A percentile compares a stretch with the other conserved stretches of the same genome.
Evolutionary conservation across 805 yeast species (phyloP).

Genomic region (Candida wancherniae): DNA sequence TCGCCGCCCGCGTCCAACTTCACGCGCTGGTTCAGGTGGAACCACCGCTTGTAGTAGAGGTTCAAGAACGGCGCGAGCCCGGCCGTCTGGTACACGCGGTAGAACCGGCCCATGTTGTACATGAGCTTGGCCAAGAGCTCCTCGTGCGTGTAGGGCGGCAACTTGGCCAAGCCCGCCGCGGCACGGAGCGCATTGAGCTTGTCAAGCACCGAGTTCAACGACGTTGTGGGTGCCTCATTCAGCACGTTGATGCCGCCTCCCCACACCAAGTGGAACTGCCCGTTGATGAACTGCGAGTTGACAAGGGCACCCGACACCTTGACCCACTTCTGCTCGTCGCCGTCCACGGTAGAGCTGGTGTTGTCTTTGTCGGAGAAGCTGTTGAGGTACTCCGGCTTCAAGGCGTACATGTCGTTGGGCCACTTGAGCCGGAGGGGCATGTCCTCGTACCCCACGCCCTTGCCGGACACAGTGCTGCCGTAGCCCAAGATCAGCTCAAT

Average conservation of each 20-base stretch:
- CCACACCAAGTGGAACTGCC: slow-evolving; percentile 60
- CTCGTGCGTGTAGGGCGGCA: slow-evolving; percentile 48
- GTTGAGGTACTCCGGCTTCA: slow-evolving; percentile 55
- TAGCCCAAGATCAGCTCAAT: slow-evolving; percentile 70
- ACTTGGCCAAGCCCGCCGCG: slow-evolving; percentile 33
- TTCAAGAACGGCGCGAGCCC: slow-evolving; percentile 71
- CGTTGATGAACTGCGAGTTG: slow-evolving; percentile 64
- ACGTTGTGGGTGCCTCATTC: slow-evolving; percentile 88
- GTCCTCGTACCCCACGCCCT: slow-evolving; percentile 56
- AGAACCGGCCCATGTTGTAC: slow-evolving; percentile 59
- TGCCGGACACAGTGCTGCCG: slow-evolving; percentile 34
- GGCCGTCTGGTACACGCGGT: slow-evolving; percentile 48
- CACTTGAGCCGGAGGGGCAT: slow-evolving; percentile 84
- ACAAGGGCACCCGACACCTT: slow-evolving; percentile 84
- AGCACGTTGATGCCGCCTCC: slow-evolving; percentile 86
- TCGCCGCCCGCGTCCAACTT: slow-evolving; percentile 53
- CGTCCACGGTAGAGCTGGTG: slow-evolving; percentile 36
- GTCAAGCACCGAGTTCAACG: slow-evolving; percentile 66
- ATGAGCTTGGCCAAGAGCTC: slow-evolving; percentile 62
- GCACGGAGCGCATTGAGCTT: slow-evolving; percentile 53
- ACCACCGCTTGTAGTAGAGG: slow-evolving; percentile 78
- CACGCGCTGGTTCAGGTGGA: slow-evolving; percentile 65
- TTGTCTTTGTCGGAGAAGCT: slow-evolving; percentile 27
- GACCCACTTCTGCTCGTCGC: slow-evolving; percentile 59
- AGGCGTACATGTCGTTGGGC: slow-evolving; percentile 91